A percentile compares a stretch with the other conserved stretches of the same genome.
phyloP scores from a whole-genome alignment of 805 yeast species.

The Ogataea neopini region DNA sequence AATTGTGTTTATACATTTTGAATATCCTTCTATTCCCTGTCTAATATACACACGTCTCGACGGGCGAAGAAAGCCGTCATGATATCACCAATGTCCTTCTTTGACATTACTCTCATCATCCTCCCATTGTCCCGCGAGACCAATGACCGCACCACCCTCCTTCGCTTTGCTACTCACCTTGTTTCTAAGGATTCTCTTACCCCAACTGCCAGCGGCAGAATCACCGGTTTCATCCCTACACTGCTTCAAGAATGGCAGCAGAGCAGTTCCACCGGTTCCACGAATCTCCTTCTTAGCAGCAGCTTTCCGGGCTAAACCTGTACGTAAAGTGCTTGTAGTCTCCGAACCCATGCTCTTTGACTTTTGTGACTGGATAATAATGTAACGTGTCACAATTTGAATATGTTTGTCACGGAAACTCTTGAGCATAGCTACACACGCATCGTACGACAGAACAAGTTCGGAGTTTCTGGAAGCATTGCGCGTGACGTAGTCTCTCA shows the following conservation, averaged over 20 bases:
- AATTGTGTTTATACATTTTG: not conserved
- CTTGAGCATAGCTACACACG: conserved; percentile 85
- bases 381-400: conserved; percentile 86
- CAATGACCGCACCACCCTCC: conserved; percentile 21
- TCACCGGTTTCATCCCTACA: conserved; percentile 96
- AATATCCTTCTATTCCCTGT: not conserved
- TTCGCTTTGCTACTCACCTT: conserved; percentile 17
- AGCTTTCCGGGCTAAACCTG: conserved; percentile 59
- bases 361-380: conserved; percentile 74
- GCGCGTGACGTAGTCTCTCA: conserved; percentile 62
- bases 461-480: conserved; percentile 47
- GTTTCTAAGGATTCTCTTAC: conserved; percentile 65
- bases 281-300: conserved; percentile 47
- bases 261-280: conserved; percentile 94
- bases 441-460: conserved; percentile 75
- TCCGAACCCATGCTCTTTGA: conserved; percentile 51
- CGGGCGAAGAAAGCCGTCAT: not conserved
- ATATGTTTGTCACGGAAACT: conserved; percentile 90
- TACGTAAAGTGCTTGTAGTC: conserved; percentile 54
- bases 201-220: conserved; percentile 93
- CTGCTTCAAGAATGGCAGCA: conserved; percentile 89
- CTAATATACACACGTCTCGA: not conserved
- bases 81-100: conserved; percentile 33
- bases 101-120: conserved; percentile 28
- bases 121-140: conserved; percentile 35